Evolutionary conservation across 1,284 basidiomycete species (phyloP), one percentile per base, ranked within the genome.

Genomic region (Bondarzewia mesenterica): DNA sequence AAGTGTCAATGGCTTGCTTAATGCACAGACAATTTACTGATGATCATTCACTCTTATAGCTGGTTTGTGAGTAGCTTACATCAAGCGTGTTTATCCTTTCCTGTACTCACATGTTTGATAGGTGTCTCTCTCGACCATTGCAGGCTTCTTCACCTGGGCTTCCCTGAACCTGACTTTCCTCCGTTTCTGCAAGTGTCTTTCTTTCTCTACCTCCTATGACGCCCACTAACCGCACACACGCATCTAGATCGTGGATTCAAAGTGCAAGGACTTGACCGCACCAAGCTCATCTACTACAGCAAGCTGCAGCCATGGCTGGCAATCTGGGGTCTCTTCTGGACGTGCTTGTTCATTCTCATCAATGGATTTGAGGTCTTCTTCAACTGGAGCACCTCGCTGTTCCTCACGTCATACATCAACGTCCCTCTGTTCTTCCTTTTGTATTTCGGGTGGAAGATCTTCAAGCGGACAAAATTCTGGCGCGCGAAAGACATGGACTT

Each of bases 91-190:
- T 20, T 46, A 21, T 36, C 20, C 8, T 37, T 8, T 50, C 15
- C 41, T 68, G 67, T 61, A 5, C 29, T 32, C 29, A 32, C 29
- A 32, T 5, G 29, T 32, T 32, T 80, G 77, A 77, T 69, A 80
- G 57, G 73, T 77, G 55, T 78, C 77, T 59, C 59, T 84, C 36
- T 73, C 74, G 7, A 73, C 80, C 38, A 70, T 79, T 45, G 75
- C 75, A 5, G 81, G 80, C 41, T 72, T 85, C 63, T 74, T 86
- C 58, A 74, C 75, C 44, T 89, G 84, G 84, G 75, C 73, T 57
- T 63, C 77, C 46, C 89, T 91, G 64, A 80, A 84, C 58, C 49
- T 84, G 37, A 82, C 85, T 3, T 91, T 87, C 65, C 61, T 88
- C 47, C 79, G 75, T 63, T 92, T 89, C 76, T 78, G 78, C 80